Base-by-base conservation (phyloP, 331 rosid genomes). In the Quercus phellos region DNA sequence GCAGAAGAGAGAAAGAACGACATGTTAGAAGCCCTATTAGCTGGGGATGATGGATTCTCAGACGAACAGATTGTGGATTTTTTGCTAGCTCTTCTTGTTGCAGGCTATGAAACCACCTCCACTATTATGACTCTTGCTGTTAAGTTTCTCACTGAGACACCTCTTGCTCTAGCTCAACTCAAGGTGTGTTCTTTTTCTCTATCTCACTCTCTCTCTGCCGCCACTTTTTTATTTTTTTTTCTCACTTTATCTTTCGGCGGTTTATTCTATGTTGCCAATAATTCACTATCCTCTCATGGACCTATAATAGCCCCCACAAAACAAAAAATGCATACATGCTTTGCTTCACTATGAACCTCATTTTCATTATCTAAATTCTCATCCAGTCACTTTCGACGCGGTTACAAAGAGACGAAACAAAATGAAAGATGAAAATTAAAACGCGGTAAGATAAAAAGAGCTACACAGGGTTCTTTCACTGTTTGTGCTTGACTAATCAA, bases 71-170 rank as follows among this genome's bases (percentile, higher is more conserved):
- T 94, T 38, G 97, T 92, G 1, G 99, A 94, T 83, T 94, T 94
- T 78, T 75, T 94, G 85, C 81, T 94, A 38, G 98, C 99, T 46
- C 76, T 94, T 80, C 89, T 94, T 4, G 97, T 94, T 16, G 99
- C 95, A 11, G 97, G 99, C 77, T 94, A 92, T 13, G 99, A 94
- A 79, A 94, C 97, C 46, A 95, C 99, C 63, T 93, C 99, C 2
- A 93, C 99, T 2, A 88, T 89, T 42, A 95, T 95, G 97, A 95
- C 99, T 46, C 99, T 95, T 18, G 98, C 99, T 22, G 86, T 95
- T n/a, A 95, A 95, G 87, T 95, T 95, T 77, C 90, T 95, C 77
- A 91, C 94, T 1, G 99, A 92, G 78, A 90, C 98, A 56, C 99
- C 98, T 68, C 84, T 87, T 4, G 99, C 98, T 77, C 75, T 90